Base-by-base conservation (phyloP, 2,329 filamentous ascomycete species). In the Didymosphaeria variabile region DNA sequence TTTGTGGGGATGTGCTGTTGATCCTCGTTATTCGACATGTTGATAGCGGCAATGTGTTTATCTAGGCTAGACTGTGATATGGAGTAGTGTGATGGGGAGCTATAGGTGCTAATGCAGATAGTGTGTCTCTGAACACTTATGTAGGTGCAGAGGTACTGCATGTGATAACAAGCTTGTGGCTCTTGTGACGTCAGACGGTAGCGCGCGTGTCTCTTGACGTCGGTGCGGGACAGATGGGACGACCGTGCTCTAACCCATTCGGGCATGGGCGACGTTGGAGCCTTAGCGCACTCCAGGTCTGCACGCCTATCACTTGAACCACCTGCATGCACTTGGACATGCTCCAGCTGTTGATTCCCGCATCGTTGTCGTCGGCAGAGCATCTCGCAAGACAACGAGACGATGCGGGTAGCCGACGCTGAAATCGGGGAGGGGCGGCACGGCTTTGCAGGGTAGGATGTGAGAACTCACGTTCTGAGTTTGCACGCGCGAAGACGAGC, bases 1-100 rank as follows among this genome's bases (percentile, higher is more conserved):
- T 54, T 45, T 7, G 64, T 65, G 47, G 72, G 75, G 63, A 77
- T 74, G 70, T 77, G 73, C 21, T 70, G 64, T 55, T 64, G 53
- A 49, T 72, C 61, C 31, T 65, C 57, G 29, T 55, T 46, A 44
- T 67, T 57, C 1, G 59, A 57, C 62, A 61, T 61, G 8, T 50
- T 64, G 45, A 31, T 32, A 36, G 21, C 15, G 31, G 26, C 19
- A 15, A 15, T 12, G 34, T 36, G 13, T 1, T 38, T 8, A 15
- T 38, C 6, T 3, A 15, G 13, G 15, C 13, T 17, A 38, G 21
- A 6, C 26, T 38, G 1, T 38, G 13, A 15, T 38, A 6, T 13
- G 12, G 13, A 38, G 36, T 17, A 17, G 21, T 38, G 13, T 29
- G 34, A 15, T 12, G 19, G 7, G 55, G 32, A 32, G 34, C 19